Conservation (phyloP, 192 early-diverging fungal species). For the Rhizoclosmatium sp. region DNA sequence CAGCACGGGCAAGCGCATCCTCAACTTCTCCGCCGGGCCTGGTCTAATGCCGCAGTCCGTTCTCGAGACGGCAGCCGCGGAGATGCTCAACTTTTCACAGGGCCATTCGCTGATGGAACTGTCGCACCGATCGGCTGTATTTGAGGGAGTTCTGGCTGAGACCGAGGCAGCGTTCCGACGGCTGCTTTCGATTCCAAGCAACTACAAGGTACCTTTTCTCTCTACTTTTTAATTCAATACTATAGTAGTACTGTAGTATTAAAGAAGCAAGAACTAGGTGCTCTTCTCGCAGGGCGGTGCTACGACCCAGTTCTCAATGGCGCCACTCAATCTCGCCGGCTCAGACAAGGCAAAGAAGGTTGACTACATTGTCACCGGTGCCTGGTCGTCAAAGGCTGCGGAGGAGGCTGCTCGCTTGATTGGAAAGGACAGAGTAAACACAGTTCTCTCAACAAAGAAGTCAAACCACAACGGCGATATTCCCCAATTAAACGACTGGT, state of each 20-base stretch:
- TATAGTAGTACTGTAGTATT: no score
- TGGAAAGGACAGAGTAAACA: constrained; percentile 77
- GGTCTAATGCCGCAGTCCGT: constrained; percentile 86
- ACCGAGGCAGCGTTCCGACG: constrained; percentile 77
- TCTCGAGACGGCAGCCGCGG: constrained; percentile 77
- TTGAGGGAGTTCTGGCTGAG: constrained; percentile 74
- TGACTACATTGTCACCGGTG: constrained; percentile 92
- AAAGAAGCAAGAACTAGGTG: constrained; percentile 5
- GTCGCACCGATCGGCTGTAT: constrained; percentile 90
- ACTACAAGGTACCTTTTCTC: constrained; percentile 86
- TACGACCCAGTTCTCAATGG: constrained; percentile 88
- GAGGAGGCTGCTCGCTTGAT: constrained; percentile 80
- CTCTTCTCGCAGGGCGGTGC: constrained; percentile 92
- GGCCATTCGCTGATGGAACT: constrained; percentile 92
- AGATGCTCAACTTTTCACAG: constrained; percentile 80
- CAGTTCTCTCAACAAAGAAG: constrained; percentile 75
- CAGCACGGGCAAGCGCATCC: constrained; percentile 16
- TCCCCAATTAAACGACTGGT: constrained; percentile 70
- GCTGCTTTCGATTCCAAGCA: constrained; percentile 80
- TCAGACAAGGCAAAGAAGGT: constrained; percentile 53
- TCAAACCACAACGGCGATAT: constrained; percentile 59
- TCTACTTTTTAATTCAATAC: not conserved
- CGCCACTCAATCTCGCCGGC: constrained; percentile 87
- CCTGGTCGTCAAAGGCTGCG: constrained; percentile 87
- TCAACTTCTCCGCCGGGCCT: constrained; percentile 82